These are phyloP conservation scores for Capsella bursapastoris DNA, from an alignment of 345 rosid genomes.

Conservation along the genomic window DNA sequence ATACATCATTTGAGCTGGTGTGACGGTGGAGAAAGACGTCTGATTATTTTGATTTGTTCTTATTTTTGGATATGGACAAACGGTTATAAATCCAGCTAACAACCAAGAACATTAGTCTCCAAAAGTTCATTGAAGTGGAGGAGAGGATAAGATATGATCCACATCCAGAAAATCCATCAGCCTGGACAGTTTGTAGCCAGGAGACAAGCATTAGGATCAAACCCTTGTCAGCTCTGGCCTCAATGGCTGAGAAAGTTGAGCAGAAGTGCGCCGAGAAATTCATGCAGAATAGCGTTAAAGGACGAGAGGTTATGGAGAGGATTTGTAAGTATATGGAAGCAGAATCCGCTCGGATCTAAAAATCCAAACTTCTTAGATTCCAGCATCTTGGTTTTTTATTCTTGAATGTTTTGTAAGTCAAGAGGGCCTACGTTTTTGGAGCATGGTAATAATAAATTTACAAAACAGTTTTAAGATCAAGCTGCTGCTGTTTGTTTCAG, in stretches of 20 bases:
- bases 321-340: conserved; percentile 96
- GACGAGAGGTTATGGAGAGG: conserved; percentile 96
- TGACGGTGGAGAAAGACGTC: background rate
- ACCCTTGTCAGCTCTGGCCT: conserved; percentile 88
- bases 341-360: conserved; percentile 64
- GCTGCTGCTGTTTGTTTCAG: conserved; percentile 17
- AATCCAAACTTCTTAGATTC: conserved; percentile 13
- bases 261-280: conserved; percentile 87
- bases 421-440: conserved; percentile 17
- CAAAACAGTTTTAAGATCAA: conserved; percentile 28
- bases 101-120: conserved; percentile 81
- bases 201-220: conserved; percentile 88
- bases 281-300: conserved; percentile 89
- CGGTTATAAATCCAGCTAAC: conserved; percentile 51
- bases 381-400: conserved; percentile 9
- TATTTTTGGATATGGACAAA: background rate
- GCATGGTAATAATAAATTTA: conserved; percentile 30
- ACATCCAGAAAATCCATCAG: conserved; percentile 80
- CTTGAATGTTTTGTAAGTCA: conserved; percentile 33
- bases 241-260: conserved; percentile 98
- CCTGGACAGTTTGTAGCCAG: conserved; percentile 86
- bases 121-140: conserved; percentile 90
- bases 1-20: conserved; percentile 6
- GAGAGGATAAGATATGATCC: conserved; percentile 86
- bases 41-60: conserved; percentile 9